Evolutionary conservation across 371 early-diverging fungal genomes (phyloP).

Genomic region (Syncephalastrum contaminatum): DNA sequence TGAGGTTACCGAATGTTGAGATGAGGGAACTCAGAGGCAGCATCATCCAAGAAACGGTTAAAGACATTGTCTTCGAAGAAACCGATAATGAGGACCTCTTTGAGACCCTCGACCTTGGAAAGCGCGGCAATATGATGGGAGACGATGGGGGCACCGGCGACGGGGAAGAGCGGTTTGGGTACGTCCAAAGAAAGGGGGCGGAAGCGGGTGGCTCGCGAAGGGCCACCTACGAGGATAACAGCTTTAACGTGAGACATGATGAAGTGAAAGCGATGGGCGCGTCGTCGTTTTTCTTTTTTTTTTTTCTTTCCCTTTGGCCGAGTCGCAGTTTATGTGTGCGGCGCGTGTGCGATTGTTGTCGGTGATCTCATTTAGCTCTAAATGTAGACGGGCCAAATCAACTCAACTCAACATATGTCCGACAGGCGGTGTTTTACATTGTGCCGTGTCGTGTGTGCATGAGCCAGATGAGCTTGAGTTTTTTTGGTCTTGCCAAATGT

Average conservation of each 20-base stretch:
- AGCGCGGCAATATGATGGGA: constrained; percentile 93
- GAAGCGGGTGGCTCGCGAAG: constrained; percentile 95
- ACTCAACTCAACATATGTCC: no score
- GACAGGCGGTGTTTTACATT: no score
- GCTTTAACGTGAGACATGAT: constrained; percentile 33
- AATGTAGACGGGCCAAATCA: no score
- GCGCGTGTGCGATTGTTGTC: no score
- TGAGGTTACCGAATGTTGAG: constrained; percentile 75
- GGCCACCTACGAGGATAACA: constrained; percentile 97
- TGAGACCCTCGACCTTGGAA: constrained; percentile 80
- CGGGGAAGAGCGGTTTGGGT: constrained; percentile 97
- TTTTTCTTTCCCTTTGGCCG: no score
- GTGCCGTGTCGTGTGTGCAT: no score
- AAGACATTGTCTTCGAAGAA: constrained; percentile 95
- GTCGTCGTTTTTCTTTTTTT: no score
- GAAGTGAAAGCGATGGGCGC: neutral
- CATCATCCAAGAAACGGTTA: constrained; percentile 80
- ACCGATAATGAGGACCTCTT: constrained; percentile 92
- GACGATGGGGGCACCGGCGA: constrained; percentile 94
- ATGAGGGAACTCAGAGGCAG: constrained; percentile 79
- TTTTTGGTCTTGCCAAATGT: no score
- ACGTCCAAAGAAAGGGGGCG: constrained; percentile 93
- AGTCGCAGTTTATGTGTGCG: no score
- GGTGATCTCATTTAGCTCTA: no score
- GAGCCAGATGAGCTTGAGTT: no score